Evolutionary conservation across 495 filamentous ascomycete genomes (phyloP).

Genomic region (Antarctomyces pellizariae): DNA sequence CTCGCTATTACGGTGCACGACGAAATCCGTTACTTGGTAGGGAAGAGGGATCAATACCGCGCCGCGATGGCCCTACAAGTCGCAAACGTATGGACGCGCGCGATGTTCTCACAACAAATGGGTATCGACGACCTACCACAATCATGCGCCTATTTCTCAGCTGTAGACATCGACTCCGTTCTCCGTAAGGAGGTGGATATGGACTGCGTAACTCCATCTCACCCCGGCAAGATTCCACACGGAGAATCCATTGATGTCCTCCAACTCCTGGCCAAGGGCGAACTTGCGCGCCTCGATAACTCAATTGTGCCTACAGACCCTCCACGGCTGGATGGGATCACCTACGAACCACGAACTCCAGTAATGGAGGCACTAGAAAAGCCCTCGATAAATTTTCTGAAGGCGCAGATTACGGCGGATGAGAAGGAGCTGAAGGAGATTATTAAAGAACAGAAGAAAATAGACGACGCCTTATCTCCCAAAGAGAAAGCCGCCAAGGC

Average conservation of each 20-base stretch:
- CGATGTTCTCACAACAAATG: constrained; percentile 91
- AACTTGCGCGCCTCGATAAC: constrained; percentile 38
- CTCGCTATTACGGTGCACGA: constrained; percentile 91
- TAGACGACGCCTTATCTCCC: constrained; percentile 2
- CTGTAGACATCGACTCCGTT: constrained; percentile 82
- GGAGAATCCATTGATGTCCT: constrained; percentile 70
- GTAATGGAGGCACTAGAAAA: constrained; percentile 36
- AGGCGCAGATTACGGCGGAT: constrained; percentile 60
- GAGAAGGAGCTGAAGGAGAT: constrained; percentile 54
- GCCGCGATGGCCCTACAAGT: constrained; percentile 81
- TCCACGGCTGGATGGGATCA: constrained; percentile 29
- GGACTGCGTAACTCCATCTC: constrained; percentile 84
- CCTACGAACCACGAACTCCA: constrained; percentile 46
- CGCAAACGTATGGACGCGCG: constrained; percentile 87
- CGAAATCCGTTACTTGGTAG: constrained; percentile 85
- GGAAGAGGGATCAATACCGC: constrained; percentile 66
- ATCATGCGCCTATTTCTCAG: constrained; percentile 82
- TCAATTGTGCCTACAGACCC: constrained; percentile 25
- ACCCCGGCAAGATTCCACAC: constrained; percentile 51
- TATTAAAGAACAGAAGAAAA: constrained; percentile 29
- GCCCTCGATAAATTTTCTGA: constrained; percentile 35
- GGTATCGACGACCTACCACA: constrained; percentile 91
- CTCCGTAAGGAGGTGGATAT: constrained; percentile 94
- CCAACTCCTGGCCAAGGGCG: constrained; percentile 45
- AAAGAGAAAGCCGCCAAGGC: no score